Base-by-base conservation (phyloP, 768 basidiomycete species). In the Tulasnella sp. region DNA sequence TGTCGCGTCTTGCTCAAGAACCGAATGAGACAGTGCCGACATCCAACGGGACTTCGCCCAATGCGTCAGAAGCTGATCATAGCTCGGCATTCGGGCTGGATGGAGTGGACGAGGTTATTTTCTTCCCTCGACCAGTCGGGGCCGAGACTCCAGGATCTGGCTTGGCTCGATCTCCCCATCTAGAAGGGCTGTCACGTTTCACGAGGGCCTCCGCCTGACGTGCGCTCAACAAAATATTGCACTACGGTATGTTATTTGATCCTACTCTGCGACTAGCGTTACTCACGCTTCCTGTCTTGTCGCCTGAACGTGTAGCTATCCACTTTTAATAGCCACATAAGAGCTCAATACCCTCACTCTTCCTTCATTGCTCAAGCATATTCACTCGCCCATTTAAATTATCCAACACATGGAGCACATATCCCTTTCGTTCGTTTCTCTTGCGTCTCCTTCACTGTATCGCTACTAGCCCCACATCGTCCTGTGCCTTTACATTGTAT, bases 81-180 rank as follows among this genome's bases (percentile, higher is more conserved):
- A 35, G 13, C 29, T 35, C 61, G 26, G 61, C 11, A 26, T 35
- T 26, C 32, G 35, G 7, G 18, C n/a, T 26, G 37, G 55, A 35
- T 18, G 75, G 57, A 26, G 75, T 69, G 9, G 75, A 69, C 11
- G 57, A 61, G 37, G 37, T 76, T 61, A 35, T 76, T 9, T 76
- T 76, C 55, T 76, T 76, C 55, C 75, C 75, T 11, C 32, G 75
- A 29, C 75, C 75, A 26, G 57, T 70, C 9, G 75, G 75, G 16
- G 55, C 57, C 11, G 75, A 76, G 57, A 35, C 51, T 44, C 75
- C 75, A 4, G 75, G 75, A 9, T 40, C 51, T 61, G 75, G 75
- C 13, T 29, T 76, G 32, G 75, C 75, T 29, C 51, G 75, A 9
- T 76, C 75, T 5, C 75, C 75, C 5, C 75, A 76, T 42, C 35